Base-by-base conservation (phyloP, 768 basidiomycete genomes). In the Gymnopilus junonius region DNA sequence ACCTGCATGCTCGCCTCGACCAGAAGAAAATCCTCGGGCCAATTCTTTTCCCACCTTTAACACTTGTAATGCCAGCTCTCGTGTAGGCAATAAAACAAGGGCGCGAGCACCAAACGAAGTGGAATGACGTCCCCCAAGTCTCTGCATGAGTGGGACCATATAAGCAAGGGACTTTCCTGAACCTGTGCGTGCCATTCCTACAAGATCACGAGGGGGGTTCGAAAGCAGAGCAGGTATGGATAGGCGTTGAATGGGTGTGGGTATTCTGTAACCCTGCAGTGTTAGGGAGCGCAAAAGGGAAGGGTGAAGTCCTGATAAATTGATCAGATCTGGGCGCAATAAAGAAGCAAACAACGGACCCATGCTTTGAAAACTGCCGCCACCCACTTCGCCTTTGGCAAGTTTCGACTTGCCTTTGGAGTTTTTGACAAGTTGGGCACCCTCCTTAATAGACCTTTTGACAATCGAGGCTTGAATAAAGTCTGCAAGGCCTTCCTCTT, bases 141-240 rank as follows among this genome's bases (percentile, higher is more conserved):
- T 85, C 61, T 96, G 92, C 0, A 97, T 82, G 15, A 99, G 84
- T 54, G 97, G 97, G 25, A 99, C 80, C 83, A 99, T 87, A 74
- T 96, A 99, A 20, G 97, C 97, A 35, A 99, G 85, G 10, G 96
- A 96, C 79, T 99, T 99, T 63, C 97, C 97, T 1, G 95, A 97
- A 42, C 97, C 97, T 4, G 97, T 99, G 37, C 97, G 86, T 37
- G 97, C 97, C 97, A 99, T 99, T 42, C 94, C 97, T 14, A 99
- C 94, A 14, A 99, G 87, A 77, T 97, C 96, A 56, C 92, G 83
- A 8, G 95, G 94, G 40, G 96, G 95, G 42, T 85, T 87, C 12
- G 90, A 76, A 39, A 99, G 85, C 42, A 97, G 85, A 20, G 89
- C 81, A 6, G 97, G 97, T 46, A 99, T 93, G 2, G 95, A 81